Evolutionary conservation across 1,139 yeast genomes (phyloP), one percentile per base, ranked within the genome.

Genomic region (Candida sp.): DNA sequence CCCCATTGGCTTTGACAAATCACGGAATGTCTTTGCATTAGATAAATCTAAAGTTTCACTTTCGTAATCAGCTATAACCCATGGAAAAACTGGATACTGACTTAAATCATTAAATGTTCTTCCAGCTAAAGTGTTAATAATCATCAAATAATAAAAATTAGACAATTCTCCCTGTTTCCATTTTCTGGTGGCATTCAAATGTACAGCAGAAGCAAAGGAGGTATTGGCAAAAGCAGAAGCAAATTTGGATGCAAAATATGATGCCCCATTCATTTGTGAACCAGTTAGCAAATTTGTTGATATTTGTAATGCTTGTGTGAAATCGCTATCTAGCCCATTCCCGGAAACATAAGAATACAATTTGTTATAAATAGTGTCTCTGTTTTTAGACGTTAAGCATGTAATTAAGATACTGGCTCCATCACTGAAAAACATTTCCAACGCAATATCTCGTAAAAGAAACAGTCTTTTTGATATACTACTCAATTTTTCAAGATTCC

Each of bases 51-150:
- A 64, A 5, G 63, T 72, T 1, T 78, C 81, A 51, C 91, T 84
- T 1, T 79, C 72, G 56, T 88, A 87, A 57, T 88, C 95, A 0
- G 95, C 83, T 47, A 88, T 74, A 0, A 88, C 87, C 95, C 96
- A 88, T 0, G 97, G 97, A 51, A 88, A 88, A 1, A 88, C 86
- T 0, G 96, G 96, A 56, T 88, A 88, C 52, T 88, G 97, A 0
- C 96, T 87, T 44, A 88, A 63, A 58, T 88, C 96, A 60, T 88
- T 88, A 60, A 83, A 87, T 0, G 96, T 87, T 51, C 96, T 68
- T 0, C 97, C 97, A 0, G 96, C 95, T 43, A 88, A 61, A 0
- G 95, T 87, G 56, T 88, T 88, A 22, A 88, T 68, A 21, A 85
- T 74, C 81, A 87, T 84, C 52, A 88, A 65, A 54, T 88, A 88